phyloP scores from a whole-genome alignment of 2,329 filamentous ascomycete genomes.

The Phaeoacremonium minimum region DNA sequence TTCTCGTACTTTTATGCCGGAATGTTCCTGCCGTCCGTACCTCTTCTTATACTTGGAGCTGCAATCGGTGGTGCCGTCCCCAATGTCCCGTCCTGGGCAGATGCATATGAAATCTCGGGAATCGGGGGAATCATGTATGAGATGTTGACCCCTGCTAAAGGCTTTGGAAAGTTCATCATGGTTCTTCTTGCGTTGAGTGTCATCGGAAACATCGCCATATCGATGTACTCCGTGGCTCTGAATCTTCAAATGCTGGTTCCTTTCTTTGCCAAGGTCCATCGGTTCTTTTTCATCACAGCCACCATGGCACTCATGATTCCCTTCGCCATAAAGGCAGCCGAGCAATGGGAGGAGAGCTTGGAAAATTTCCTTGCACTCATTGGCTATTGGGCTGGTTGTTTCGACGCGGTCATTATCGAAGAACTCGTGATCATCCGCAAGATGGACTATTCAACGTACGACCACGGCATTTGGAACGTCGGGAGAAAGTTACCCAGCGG shows the following conservation, averaged over 20 bases:
- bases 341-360: constrained; percentile 52
- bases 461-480: constrained; percentile 42
- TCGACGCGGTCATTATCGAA: constrained; percentile 41
- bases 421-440: constrained; percentile 46
- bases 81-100: constrained; percentile 34
- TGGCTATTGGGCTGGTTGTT: constrained; percentile 55
- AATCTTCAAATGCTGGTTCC: constrained; percentile 53
- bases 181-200: constrained; percentile 39
- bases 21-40: constrained; percentile 42
- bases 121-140: constrained; percentile 40
- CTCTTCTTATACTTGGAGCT: constrained; percentile 43
- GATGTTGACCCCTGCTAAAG: constrained; percentile 39
- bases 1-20: constrained; percentile 48
- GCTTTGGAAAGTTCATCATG: constrained; percentile 42
- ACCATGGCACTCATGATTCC: constrained; percentile 57
- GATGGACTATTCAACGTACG: constrained; percentile 37
- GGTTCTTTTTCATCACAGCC: constrained; percentile 52
- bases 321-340: constrained; percentile 49
- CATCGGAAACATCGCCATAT: constrained; percentile 38
- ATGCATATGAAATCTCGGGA: constrained; percentile 33
- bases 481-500: constrained; percentile 39
- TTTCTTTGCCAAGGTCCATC: constrained; percentile 48
- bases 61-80: constrained; percentile 46
- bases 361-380: constrained; percentile 54
- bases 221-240: constrained; percentile 30